Conservation (phyloP, 257 asterid genomes). For the Nicotiana paniculata region DNA sequence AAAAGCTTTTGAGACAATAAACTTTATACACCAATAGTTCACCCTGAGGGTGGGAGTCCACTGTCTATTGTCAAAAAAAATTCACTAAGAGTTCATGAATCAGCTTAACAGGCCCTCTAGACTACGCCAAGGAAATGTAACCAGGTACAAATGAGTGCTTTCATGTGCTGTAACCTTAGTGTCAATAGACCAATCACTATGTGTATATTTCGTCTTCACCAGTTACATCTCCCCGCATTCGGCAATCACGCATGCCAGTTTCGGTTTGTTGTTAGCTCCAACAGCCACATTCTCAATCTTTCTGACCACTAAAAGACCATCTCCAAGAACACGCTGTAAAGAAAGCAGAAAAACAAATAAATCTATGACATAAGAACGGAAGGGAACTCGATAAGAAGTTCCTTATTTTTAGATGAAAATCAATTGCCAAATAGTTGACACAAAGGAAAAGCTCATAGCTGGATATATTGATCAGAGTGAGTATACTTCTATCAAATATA, state of each 20-base stretch:
- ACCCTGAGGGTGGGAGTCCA: not conserved
- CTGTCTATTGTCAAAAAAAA: not conserved
- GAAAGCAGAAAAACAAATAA: conserved; percentile 2
- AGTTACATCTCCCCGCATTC: conserved; percentile 94
- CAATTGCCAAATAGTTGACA: not conserved
- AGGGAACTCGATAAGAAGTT: not conserved
- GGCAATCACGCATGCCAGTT: conserved; percentile 73
- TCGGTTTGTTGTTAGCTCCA: conserved; percentile 84
- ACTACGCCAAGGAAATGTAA: not conserved
- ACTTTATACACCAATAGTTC: no score
- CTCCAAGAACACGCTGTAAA: conserved; percentile 89
- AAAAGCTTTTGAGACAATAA: no score
- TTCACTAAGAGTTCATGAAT: not conserved
- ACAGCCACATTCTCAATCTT: conserved; percentile 93
- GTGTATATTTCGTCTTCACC: not conserved
- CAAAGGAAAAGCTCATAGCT: not conserved
- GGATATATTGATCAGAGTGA: not conserved
- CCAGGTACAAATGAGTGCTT: not conserved
- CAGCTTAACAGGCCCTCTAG: not conserved
- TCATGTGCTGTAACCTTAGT: not conserved
- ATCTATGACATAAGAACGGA: not conserved
- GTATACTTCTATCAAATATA: not conserved
- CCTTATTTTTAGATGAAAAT: not conserved
- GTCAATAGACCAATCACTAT: not conserved
- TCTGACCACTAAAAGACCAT: conserved; percentile 75